Conservation (phyloP, 2,329 filamentous ascomycete genomes). For the Pseudogymnoascus sp. region DNA sequence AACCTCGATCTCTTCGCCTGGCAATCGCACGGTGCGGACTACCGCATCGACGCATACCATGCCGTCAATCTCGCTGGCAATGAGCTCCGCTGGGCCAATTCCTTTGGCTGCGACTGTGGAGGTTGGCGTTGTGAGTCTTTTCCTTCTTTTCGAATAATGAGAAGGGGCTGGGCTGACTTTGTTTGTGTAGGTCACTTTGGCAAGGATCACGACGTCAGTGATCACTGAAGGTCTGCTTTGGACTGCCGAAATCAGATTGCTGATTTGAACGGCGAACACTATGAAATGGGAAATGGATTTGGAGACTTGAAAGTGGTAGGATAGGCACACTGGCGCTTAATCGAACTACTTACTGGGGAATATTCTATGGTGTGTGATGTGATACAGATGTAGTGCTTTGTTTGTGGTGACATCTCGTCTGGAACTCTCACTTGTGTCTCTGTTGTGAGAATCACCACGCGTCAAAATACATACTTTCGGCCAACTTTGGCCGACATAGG, state of each 20-base stretch:
- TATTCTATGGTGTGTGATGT: not conserved
- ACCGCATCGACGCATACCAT: not conserved
- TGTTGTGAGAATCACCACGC: not conserved
- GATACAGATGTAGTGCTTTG: not conserved
- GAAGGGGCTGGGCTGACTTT: not conserved
- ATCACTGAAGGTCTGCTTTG: not conserved
- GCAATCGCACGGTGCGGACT: not conserved
- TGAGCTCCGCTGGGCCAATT: not conserved
- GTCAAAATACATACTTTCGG: not conserved
- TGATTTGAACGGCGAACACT: not conserved
- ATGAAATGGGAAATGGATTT: not conserved
- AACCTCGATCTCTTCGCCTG: not conserved
- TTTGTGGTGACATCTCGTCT: not conserved
- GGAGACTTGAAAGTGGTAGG: not conserved
- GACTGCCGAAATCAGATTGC: not conserved
- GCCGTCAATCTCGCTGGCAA: not conserved
- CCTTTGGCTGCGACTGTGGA: not conserved
- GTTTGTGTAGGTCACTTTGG: not conserved
- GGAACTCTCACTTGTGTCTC: not conserved
- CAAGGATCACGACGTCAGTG: not conserved
- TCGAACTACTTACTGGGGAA: not conserved
- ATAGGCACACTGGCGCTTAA: constrained; percentile 3
- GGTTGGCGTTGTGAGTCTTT: not conserved
- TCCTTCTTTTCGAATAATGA: not conserved
- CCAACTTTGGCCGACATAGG: not conserved